Conservation (phyloP, 2,329 filamentous ascomycete genomes). For the Plectosphaerella sp. region DNA sequence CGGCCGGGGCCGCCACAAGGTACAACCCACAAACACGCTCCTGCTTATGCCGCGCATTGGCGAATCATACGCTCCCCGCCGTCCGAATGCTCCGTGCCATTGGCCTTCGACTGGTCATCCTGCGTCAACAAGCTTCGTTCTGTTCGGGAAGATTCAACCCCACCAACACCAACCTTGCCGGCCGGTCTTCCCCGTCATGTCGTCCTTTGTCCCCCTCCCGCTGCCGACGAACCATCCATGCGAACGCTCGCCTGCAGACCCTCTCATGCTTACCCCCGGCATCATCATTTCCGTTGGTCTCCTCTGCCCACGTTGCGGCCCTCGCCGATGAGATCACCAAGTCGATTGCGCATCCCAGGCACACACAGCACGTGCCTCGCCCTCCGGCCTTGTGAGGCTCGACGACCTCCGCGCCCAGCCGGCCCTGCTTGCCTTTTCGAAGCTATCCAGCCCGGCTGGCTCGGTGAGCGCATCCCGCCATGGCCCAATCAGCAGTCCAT, state of each 20-base stretch:
- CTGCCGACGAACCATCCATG: background rate
- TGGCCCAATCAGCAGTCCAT: background rate
- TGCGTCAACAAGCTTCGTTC: background rate
- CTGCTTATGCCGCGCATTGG: background rate
- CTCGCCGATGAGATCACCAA: background rate
- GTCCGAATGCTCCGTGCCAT: slow-evolving; percentile 1
- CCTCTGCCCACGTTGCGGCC: background rate
- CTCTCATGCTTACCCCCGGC: background rate
- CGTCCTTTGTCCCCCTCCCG: background rate
- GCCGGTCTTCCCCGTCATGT: background rate
- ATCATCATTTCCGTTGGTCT: background rate
- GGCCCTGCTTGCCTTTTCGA: background rate
- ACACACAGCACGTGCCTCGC: background rate
- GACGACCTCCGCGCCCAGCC: background rate
- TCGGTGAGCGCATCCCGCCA: background rate
- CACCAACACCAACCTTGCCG: too few relatives aligned
- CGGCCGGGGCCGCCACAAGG: background rate
- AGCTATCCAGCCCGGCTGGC: background rate
- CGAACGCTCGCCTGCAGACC: background rate
- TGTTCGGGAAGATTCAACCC: background rate
- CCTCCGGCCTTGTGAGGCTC: background rate
- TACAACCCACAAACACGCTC: background rate
- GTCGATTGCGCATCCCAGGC: background rate
- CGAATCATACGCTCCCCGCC: background rate
- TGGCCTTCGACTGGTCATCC: background rate